phyloP scores from a whole-genome alignment of 768 basidiomycete genomes.

The Pleurotus tuoliensis region DNA sequence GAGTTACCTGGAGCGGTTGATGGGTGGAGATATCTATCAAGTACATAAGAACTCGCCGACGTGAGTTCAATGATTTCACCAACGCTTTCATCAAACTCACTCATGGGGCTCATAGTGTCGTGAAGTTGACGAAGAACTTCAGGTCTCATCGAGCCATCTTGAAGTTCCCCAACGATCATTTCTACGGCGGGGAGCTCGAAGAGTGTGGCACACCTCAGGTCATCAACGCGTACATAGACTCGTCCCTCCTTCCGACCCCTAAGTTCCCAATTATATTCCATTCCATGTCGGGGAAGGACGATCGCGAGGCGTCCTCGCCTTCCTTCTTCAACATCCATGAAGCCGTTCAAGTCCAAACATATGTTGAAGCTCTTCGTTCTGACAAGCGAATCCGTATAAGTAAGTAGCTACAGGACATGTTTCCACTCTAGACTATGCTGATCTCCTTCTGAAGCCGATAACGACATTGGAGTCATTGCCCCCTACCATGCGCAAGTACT shows the following conservation, averaged over 20 bases:
- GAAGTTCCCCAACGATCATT: constrained; percentile 54
- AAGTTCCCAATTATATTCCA: constrained; percentile 64
- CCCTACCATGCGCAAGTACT: constrained; percentile 60
- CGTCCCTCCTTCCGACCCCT: constrained; percentile 35
- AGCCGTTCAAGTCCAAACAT: constrained; percentile 46
- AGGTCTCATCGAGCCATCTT: constrained; percentile 61
- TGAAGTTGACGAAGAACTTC: constrained; percentile 64
- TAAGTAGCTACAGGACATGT: too few relatives aligned
- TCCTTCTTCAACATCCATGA: constrained; percentile 72
- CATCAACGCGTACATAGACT: constrained; percentile 35
- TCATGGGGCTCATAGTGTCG: constrained; percentile 36
- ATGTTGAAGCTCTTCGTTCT: constrained; percentile 34
- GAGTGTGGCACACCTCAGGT: constrained; percentile 37
- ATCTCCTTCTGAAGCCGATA: constrained; percentile 15
- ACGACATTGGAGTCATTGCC: constrained; percentile 57
- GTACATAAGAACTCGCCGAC: constrained; percentile 14
- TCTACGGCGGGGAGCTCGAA: constrained; percentile 54
- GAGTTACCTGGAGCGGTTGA: constrained; percentile 61
- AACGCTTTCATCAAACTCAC: not conserved
- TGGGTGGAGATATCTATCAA: constrained; percentile 42
- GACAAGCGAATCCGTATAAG: constrained; percentile 37
- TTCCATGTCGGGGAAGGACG: constrained; percentile 54
- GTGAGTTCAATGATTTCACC: not conserved
- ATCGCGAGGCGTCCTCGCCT: constrained; percentile 62
- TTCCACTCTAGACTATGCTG: too few relatives aligned